Evolutionary conservation across 2,329 filamentous ascomycete genomes (phyloP).

Genomic region (Helminthosporium solani): DNA sequence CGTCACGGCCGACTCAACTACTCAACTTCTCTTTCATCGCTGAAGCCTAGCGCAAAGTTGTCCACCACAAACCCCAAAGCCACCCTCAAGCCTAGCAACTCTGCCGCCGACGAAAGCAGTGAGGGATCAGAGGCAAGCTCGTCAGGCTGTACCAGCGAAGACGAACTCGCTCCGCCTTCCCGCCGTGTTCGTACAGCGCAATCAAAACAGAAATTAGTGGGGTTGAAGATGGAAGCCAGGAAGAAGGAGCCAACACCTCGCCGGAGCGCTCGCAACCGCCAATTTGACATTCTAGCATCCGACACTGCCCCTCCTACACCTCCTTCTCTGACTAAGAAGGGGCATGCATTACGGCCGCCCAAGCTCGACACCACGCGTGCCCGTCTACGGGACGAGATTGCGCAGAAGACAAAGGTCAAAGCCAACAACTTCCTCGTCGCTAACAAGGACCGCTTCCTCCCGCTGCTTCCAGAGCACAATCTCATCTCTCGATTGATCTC

Average conservation of each 20-base stretch:
- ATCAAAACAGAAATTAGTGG: conserved; percentile 18
- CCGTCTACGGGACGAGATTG: conserved; percentile 46
- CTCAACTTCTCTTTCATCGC: conserved; percentile 8
- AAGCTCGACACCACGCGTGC: conserved; percentile 44
- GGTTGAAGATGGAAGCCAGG: conserved; percentile 37
- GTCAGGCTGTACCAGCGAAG: conserved; percentile 15
- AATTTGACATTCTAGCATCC: conserved; percentile 31
- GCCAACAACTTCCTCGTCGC: conserved; percentile 49
- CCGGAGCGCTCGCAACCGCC: conserved; percentile 26
- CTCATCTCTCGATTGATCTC: conserved; percentile 45
- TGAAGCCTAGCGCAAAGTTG: neutral
- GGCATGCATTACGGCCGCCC: conserved; percentile 12
- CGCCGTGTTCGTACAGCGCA: conserved; percentile 10
- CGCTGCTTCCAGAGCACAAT: conserved; percentile 48
- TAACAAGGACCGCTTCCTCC: conserved; percentile 50
- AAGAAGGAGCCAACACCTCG: conserved; percentile 18
- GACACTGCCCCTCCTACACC: conserved; percentile 24
- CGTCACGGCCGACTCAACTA: conserved; percentile 5
- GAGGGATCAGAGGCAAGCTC: neutral
- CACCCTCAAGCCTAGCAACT: conserved; percentile 3
- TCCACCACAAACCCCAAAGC: neutral
- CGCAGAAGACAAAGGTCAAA: conserved; percentile 45
- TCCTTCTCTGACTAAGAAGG: conserved; percentile 8
- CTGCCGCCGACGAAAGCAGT: neutral
- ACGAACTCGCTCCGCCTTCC: conserved; percentile 23